Conservation (phyloP, 768 basidiomycete genomes). For the Cyclocybe cylindracea region DNA sequence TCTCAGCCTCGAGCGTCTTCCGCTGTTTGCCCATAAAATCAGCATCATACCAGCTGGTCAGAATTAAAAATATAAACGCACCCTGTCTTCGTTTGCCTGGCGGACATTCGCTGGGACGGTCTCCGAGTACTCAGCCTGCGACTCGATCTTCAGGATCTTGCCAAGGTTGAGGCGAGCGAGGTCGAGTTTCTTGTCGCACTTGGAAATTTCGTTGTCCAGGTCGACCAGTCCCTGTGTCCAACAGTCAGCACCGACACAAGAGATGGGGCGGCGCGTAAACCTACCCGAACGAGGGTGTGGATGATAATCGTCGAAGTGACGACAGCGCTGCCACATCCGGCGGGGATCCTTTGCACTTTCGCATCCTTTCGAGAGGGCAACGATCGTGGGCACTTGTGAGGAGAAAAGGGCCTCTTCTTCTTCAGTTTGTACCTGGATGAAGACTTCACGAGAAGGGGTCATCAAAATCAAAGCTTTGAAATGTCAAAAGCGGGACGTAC, state of each 20-base stretch:
- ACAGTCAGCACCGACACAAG: neutral
- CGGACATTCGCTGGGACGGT: constrained; percentile 83
- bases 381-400: constrained; percentile 73
- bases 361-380: constrained; percentile 86
- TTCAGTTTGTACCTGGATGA: constrained; percentile 70
- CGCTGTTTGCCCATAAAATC: constrained; percentile 42
- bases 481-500: constrained; percentile 37
- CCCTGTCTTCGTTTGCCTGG: constrained; percentile 79
- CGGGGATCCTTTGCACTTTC: constrained; percentile 76
- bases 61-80: constrained; percentile 31
- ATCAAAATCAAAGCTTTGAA: neutral
- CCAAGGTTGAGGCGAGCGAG: constrained; percentile 67
- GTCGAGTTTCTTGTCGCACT: constrained; percentile 88
- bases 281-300: constrained; percentile 86
- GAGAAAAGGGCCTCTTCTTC: constrained; percentile 67
- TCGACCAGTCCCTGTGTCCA: constrained; percentile 80
- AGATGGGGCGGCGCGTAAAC: no score
- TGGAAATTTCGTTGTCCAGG: constrained; percentile 82
- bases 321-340: constrained; percentile 84
- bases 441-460: constrained; percentile 51
- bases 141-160: constrained; percentile 74
- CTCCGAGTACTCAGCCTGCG: constrained; percentile 74
- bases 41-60: neutral
- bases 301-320: constrained; percentile 75
- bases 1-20: constrained; percentile 78